phyloP scores from a whole-genome alignment of 139 green algal species.

The Chlorella vulgaris region DNA sequence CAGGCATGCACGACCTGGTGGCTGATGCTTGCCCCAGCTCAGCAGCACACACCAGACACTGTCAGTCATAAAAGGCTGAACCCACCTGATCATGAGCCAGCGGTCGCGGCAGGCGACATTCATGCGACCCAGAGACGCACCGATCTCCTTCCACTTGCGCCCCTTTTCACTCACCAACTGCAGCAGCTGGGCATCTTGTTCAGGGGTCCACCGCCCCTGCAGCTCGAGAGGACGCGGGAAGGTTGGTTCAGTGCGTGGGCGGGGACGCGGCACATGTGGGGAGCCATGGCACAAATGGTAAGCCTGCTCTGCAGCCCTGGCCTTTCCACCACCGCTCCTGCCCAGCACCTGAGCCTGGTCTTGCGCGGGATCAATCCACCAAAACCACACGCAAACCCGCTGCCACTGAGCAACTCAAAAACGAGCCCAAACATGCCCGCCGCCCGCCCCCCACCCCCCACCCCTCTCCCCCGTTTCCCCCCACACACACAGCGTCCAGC shows the following conservation, averaged over 20 bases:
- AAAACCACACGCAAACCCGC: too few species aligned
- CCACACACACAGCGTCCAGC: not conserved
- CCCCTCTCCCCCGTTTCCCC: not conserved
- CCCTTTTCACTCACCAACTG: constrained; percentile 57
- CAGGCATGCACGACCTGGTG: not conserved
- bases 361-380: too few species aligned
- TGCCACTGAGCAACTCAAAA: too few species aligned
- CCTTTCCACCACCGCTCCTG: too few species aligned
- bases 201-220: constrained; percentile 63
- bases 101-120: constrained; percentile 60
- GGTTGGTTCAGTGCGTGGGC: not conserved
- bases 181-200: constrained; percentile 62
- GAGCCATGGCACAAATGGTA: too few species aligned
- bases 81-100: constrained; percentile 47
- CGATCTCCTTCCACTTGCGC: constrained; percentile 65
- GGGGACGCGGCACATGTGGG: not conserved
- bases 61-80: not conserved
- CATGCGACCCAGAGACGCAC: constrained; percentile 52
- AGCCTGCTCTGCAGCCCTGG: too few species aligned
- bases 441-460: too few species aligned
- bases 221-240: not conserved
- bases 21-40: too few species aligned
- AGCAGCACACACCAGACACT: not conserved
- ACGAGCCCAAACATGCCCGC: too few species aligned
- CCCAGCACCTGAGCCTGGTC: too few species aligned